Percentiles rank a stretch among this genome's conserved stretches.
Conservation (phyloP, 2,329 filamentous ascomycete species). For the Coniochaeta sp. region DNA sequence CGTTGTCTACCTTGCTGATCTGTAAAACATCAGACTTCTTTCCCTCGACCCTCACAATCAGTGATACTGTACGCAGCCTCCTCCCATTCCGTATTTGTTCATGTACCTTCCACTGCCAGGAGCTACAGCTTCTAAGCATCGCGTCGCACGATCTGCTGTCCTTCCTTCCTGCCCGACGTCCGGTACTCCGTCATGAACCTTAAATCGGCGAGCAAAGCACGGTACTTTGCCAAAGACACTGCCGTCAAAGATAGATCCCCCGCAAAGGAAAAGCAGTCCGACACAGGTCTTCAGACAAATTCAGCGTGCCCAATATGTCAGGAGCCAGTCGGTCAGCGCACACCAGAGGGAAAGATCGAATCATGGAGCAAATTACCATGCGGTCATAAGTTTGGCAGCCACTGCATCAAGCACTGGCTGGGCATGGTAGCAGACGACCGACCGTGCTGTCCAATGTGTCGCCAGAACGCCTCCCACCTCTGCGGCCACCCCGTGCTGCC, state of each 20-base stretch:
- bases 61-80: background rate
- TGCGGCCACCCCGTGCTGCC: constrained; percentile 26
- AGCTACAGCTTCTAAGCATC: background rate
- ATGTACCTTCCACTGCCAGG: background rate
- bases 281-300: background rate
- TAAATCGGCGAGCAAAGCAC: background rate
- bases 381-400: constrained; percentile 33
- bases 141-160: background rate
- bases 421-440: constrained; percentile 23
- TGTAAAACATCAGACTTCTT: background rate
- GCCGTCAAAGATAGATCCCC: background rate
- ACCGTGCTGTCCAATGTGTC: constrained; percentile 33
- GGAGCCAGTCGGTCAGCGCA: constrained; percentile 27
- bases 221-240: background rate
- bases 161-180: background rate
- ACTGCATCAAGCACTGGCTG: constrained; percentile 36
- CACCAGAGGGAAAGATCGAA: constrained; percentile 28
- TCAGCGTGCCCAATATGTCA: constrained; percentile 33
- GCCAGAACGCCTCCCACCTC: constrained; percentile 18
- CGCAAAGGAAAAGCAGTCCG: background rate
- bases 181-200: background rate
- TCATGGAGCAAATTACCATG: constrained; percentile 32
- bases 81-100: background rate
- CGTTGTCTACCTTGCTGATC: background rate
- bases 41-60: background rate